These are phyloP conservation scores for Hypoxylon sp. DNA, from an alignment of 2,329 filamentous ascomycete species.

Conservation along the genomic window DNA sequence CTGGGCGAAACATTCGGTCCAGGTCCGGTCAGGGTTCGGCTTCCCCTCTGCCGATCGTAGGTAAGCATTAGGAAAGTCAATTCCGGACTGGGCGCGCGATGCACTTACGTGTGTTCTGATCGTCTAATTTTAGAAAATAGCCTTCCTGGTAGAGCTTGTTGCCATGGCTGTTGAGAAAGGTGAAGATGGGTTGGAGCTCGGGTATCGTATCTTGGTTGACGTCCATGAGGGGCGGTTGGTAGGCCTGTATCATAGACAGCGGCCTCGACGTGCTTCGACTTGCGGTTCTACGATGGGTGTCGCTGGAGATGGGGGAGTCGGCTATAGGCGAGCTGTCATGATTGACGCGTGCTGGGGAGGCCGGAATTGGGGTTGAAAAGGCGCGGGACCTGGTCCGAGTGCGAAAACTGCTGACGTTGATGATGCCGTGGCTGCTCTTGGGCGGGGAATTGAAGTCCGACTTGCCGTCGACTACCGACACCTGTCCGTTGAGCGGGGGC, in stretches of 20 bases:
- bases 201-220: conserved; percentile 85
- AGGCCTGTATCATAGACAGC: conserved; percentile 84
- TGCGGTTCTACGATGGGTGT: conserved; percentile 44
- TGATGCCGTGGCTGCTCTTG: conserved; percentile 37
- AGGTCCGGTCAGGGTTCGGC: conserved; percentile 84
- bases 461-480: conserved; percentile 25
- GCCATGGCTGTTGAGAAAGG: conserved; percentile 89
- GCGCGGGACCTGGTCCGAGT: conserved; percentile 36
- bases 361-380: conserved; percentile 38
- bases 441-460: conserved; percentile 21
- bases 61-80: conserved; percentile 12
- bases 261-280: conserved; percentile 70
- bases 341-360: conserved; percentile 40
- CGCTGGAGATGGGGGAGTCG: conserved; percentile 49
- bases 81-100: not conserved
- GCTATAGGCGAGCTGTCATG: conserved; percentile 53
- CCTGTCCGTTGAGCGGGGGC: conserved; percentile 33
- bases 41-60: conserved; percentile 74
- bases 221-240: conserved; percentile 87
- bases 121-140: conserved; percentile 95
- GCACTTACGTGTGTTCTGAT: conserved; percentile 85
- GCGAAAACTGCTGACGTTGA: conserved; percentile 33
- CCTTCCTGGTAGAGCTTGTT: conserved; percentile 98
- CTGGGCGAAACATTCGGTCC: conserved; percentile 97
- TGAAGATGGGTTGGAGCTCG: conserved; percentile 93